Percentiles rank a stretch among this genome's conserved stretches.
phyloP scores from a whole-genome alignment of 208 protist genomes.

The Herpetomonas tarakana region DNA sequence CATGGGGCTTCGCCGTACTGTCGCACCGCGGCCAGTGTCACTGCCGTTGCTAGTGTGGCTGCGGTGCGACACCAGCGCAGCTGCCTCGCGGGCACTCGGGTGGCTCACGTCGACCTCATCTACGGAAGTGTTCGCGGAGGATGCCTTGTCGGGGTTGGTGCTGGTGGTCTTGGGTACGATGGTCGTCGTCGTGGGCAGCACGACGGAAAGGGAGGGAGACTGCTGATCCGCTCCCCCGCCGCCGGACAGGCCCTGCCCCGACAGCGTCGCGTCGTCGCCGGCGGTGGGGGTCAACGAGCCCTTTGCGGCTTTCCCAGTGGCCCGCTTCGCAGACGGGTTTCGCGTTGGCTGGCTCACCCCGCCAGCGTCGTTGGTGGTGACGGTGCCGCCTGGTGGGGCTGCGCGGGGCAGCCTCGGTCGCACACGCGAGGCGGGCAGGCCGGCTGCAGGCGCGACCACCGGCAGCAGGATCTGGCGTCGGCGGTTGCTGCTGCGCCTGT shows the following conservation, averaged over 20 bases:
- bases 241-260: too few species aligned
- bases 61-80: background rate
- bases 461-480: background rate
- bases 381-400: background rate
- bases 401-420: background rate
- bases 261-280: background rate
- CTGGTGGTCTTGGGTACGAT: background rate
- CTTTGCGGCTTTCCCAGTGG: background rate
- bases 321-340: background rate
- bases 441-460: too few species aligned
- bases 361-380: background rate
- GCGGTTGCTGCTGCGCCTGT: slow-evolving; percentile 3
- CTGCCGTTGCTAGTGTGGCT: background rate
- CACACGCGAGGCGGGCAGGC: background rate
- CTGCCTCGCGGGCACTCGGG: background rate
- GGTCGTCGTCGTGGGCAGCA: background rate
- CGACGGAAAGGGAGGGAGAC: too few species aligned
- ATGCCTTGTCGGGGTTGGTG: background rate
- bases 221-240: too few species aligned
- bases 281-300: background rate
- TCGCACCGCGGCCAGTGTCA: background rate
- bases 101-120: background rate
- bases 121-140: background rate
- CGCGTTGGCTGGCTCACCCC: background rate
- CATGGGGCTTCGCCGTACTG: background rate